Percentiles rank a stretch among this genome's conserved stretches.
Conservation (phyloP, 1,284 basidiomycete genomes). For the Wallemia hederae region DNA sequence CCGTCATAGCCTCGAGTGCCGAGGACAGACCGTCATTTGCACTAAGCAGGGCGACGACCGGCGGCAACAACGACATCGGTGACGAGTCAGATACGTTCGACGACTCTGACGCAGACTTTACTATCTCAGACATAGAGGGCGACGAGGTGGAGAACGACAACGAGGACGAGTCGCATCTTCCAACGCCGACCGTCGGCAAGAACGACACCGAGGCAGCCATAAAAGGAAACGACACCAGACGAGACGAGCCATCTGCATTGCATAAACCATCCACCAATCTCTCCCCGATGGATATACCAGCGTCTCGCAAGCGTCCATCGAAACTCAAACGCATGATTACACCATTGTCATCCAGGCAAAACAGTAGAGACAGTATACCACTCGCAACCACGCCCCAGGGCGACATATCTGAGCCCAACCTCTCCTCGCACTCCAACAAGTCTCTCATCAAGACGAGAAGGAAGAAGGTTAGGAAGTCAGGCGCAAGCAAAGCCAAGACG, state of each 20-base stretch:
- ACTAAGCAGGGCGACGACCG: conserved; percentile 2
- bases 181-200: not conserved
- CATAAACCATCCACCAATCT: conserved; percentile 2
- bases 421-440: not conserved
- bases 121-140: not conserved
- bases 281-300: conserved; percentile 4
- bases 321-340: conserved; percentile 3
- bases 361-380: conserved; percentile 5
- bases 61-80: not conserved
- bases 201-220: not conserved
- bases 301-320: conserved; percentile 1
- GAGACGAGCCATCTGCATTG: conserved; percentile 1
- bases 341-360: conserved; percentile 4
- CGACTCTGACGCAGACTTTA: not conserved
- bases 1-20: conserved; percentile 2
- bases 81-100: not conserved
- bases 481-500: conserved; percentile 12
- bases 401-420: conserved; percentile 4
- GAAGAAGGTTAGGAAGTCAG: conserved; percentile 9
- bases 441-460: conserved; percentile 1
- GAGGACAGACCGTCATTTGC: not conserved
- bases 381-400: conserved; percentile 2
- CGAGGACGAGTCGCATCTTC: not conserved
- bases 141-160: not conserved
- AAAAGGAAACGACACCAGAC: conserved; percentile 3